Base-by-base conservation (phyloP, 2,329 filamentous ascomycete species). In the Zasmidium cellare region DNA sequence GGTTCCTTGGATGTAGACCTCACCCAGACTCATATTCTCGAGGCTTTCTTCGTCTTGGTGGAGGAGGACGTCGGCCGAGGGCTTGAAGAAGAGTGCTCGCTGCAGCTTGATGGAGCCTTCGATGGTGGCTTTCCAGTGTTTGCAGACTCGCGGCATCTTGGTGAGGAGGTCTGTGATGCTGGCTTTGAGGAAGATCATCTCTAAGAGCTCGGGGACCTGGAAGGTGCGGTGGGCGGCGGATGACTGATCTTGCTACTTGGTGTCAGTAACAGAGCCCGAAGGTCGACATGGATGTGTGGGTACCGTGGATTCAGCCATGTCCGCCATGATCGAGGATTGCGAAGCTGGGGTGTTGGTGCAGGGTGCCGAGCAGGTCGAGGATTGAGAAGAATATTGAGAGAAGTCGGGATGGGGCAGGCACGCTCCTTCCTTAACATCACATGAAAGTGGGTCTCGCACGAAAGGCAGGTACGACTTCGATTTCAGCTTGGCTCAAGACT, bases 51-150 rank as follows among this genome's bases (percentile, higher is more conserved):
- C 35, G 35, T 3, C 35, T 18, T n/a, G n/a, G n/a, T n/a, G n/a
- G 12, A 41, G 12, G 6, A 41, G 16, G 35, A 41, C 5, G 45
- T 20, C 16, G 41, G 16, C 19, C 41, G 19, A 45, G 9, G 46
- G 45, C 20, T 35, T 18, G 23, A 60, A 46, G 45, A 60, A 57
- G 3, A 57, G 55, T 16, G 47, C 47, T 11, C 45, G 19, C 46
- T 58, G 58, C 9, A 60, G 45, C 20, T 51, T 28, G 16, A 24
- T 14, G 11, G 56, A 59, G 18, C 25, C 50, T 12, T 18, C 38
- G 9, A 61, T 22, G 28, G 41, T 47, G 41, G 54, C 52, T 11
- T 51, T 23, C 25, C 55, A 62, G 11, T 51, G 50, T 6, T 31
- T 55, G 23, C 53, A 59, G 3, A 56, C 53, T 20, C 46, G 25